Percentiles rank a stretch among this genome's conserved stretches.
These are phyloP conservation scores for Evansstolkia leycettana DNA, from an alignment of 495 filamentous ascomycete species.

Conservation along the genomic window DNA sequence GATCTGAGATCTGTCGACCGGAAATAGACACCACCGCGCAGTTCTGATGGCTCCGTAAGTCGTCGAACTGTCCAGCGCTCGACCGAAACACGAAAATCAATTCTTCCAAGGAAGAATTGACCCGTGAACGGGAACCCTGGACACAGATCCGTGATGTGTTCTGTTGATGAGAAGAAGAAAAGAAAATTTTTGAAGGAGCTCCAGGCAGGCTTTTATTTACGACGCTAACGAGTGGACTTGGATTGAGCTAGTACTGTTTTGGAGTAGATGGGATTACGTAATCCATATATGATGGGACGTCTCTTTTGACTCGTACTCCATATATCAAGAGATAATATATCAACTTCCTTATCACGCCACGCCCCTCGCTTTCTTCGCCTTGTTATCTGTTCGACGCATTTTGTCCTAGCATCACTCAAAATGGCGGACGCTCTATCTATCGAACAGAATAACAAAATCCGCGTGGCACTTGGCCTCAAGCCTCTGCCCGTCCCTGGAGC, in stretches of 20 bases:
- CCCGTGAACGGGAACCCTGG: constrained; percentile 51
- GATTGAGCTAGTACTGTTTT: not conserved
- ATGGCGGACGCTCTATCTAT: constrained; percentile 79
- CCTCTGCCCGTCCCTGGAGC: constrained; percentile 71
- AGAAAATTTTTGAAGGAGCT: constrained; percentile 10
- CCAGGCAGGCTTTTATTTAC: constrained; percentile 18
- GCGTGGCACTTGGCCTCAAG: constrained; percentile 77
- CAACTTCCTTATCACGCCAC: too few species aligned
- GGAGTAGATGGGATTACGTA: not conserved
- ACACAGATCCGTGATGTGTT: constrained; percentile 68
- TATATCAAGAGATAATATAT: too few species aligned
- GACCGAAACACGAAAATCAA: constrained; percentile 49
- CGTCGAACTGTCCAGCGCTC: constrained; percentile 77
- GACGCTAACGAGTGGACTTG: constrained; percentile 10
- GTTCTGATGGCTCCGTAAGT: constrained; percentile 63
- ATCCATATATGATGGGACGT: not conserved
- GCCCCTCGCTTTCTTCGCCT: too few species aligned
- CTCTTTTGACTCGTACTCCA: too few species aligned
- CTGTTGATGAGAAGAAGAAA: constrained; percentile 30
- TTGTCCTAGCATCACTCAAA: constrained; percentile 11
- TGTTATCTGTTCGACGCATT: constrained; percentile 1
- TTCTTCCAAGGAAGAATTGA: constrained; percentile 23
- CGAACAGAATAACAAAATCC: constrained; percentile 90
- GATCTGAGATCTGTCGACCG: constrained; percentile 87
- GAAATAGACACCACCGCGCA: constrained; percentile 72